A percentile compares a stretch with the other conserved stretches of the same genome.
Evolutionary conservation across 805 yeast genomes (phyloP).

Genomic region (Komagataella populi): DNA sequence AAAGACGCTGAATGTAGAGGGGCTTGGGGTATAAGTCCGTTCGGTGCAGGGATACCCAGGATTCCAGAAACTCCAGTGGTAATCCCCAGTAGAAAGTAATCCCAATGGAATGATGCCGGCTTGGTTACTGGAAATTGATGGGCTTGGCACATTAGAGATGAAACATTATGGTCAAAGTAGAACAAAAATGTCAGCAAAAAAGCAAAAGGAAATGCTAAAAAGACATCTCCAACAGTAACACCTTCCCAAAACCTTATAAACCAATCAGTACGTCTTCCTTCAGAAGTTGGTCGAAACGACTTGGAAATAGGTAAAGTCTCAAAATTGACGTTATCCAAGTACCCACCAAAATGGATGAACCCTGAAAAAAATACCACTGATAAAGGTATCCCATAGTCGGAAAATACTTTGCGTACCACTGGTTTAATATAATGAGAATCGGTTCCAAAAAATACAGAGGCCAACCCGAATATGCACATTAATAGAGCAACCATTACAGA

Average conservation of each 20-base stretch:
- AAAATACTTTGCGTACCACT: slow-evolving; percentile 50
- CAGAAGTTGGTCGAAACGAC: slow-evolving; percentile 63
- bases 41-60: slow-evolving; percentile 89
- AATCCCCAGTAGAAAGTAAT: slow-evolving; percentile 69
- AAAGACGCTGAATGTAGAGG: slow-evolving; percentile 81
- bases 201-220: slow-evolving; percentile 89
- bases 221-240: slow-evolving; percentile 59
- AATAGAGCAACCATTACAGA: slow-evolving; percentile 60
- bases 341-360: slow-evolving; percentile 84
- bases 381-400: slow-evolving; percentile 79
- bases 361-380: slow-evolving; percentile 86
- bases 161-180: slow-evolving; percentile 92
- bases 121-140: slow-evolving; percentile 68
- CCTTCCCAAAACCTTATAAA: slow-evolving; percentile 63
- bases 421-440: slow-evolving; percentile 49
- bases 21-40: slow-evolving; percentile 95
- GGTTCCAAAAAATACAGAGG: slow-evolving; percentile 41
- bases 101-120: slow-evolving; percentile 90
- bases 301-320: slow-evolving; percentile 54
- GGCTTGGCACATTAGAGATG: slow-evolving; percentile 85
- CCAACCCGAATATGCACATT: slow-evolving; percentile 71
- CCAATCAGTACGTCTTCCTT: slow-evolving; percentile 49
- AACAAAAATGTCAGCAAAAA: slow-evolving; percentile 70
- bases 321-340: slow-evolving; percentile 40
- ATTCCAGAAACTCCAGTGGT: slow-evolving; percentile 83